Evolutionary conservation across 1,284 basidiomycete genomes (phyloP).

Genomic region (Ustanciosporium gigantosporum): DNA sequence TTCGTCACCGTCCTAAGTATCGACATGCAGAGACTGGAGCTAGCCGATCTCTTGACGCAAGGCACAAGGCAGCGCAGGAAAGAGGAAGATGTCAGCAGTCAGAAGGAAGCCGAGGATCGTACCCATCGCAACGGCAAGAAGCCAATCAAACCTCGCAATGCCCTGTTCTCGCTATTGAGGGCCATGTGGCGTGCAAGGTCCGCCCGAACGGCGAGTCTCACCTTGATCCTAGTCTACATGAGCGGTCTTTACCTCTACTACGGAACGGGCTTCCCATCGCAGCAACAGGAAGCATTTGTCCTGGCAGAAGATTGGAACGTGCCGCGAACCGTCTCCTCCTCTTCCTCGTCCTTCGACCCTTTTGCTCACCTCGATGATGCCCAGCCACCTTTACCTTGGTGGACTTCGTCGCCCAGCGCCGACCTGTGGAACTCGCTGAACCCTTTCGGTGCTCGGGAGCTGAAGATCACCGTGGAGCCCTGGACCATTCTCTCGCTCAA

Average conservation of each 20-base stretch:
- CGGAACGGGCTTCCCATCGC: constrained; percentile 43
- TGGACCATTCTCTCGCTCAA: constrained; percentile 76
- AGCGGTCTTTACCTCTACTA: constrained; percentile 54
- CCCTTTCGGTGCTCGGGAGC: constrained; percentile 70
- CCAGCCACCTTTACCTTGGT: constrained; percentile 38
- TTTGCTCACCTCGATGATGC: constrained; percentile 33
- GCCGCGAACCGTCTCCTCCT: constrained; percentile 1
- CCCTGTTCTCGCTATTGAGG: constrained; percentile 12
- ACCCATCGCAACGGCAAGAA: not conserved
- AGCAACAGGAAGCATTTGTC: constrained; percentile 22
- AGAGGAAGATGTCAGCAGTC: not conserved
- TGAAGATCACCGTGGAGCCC: constrained; percentile 79
- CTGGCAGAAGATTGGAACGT: constrained; percentile 24
- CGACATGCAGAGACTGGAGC: constrained; percentile 82
- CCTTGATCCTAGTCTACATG: constrained; percentile 59
- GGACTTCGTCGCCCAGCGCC: constrained; percentile 56
- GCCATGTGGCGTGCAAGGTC: constrained; percentile 67
- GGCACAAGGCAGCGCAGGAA: constrained; percentile 28
- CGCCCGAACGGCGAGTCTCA: constrained; percentile 78
- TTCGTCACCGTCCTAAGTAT: constrained; percentile 87
- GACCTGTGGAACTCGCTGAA: constrained; percentile 79
- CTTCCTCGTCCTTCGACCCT: constrained; percentile 36
- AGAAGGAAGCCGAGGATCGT: not conserved
- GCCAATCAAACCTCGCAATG: constrained; percentile 8
- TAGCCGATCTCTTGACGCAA: constrained; percentile 49